Conservation (phyloP, 306 rosid genomes). For the Begonia fuchsioides region DNA sequence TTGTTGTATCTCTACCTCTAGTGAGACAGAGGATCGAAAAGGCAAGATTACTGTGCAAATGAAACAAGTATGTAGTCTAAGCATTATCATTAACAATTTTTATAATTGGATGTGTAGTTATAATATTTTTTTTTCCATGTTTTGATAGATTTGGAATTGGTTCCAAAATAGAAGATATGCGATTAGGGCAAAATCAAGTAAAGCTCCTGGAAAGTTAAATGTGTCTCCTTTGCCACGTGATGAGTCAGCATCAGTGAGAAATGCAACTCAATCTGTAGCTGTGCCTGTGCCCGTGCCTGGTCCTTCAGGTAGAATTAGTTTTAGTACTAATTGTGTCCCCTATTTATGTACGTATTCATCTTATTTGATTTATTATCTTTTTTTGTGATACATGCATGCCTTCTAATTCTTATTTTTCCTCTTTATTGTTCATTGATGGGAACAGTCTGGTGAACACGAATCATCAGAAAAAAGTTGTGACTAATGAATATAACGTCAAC, state of each 20-base stretch:
- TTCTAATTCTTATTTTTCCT: too few species aligned
- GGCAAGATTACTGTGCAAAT: slow-evolving; percentile 90
- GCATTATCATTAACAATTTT: too few species aligned
- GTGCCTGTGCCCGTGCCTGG: slow-evolving; percentile 46
- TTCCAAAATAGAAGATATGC: slow-evolving; percentile 96
- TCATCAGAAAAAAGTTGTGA: too few species aligned
- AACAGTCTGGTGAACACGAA: too few species aligned
- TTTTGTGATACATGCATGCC: too few species aligned
- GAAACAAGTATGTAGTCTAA: slow-evolving; percentile 62
- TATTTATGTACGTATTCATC: too few species aligned
- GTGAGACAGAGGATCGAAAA: slow-evolving; percentile 73
- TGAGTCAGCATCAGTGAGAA: slow-evolving; percentile 50
- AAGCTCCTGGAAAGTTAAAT: slow-evolving; percentile 67
- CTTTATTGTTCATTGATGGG: too few species aligned
- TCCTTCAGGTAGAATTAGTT: slow-evolving; percentile 46
- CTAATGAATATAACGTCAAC: too few species aligned
- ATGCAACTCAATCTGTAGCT: slow-evolving; percentile 47
- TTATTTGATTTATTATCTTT: too few species aligned
- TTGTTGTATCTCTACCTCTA: slow-evolving; percentile 16
- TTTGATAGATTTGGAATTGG: slow-evolving; percentile 93
- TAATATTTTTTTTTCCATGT: neutral
- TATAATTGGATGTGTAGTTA: too few species aligned
- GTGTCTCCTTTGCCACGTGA: slow-evolving; percentile 63
- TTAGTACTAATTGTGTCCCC: too few species aligned
- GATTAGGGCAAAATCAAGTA: slow-evolving; percentile 70